phyloP scores from a whole-genome alignment of 2,329 filamentous ascomycete genomes.

The Elsinoe fawcettii region DNA sequence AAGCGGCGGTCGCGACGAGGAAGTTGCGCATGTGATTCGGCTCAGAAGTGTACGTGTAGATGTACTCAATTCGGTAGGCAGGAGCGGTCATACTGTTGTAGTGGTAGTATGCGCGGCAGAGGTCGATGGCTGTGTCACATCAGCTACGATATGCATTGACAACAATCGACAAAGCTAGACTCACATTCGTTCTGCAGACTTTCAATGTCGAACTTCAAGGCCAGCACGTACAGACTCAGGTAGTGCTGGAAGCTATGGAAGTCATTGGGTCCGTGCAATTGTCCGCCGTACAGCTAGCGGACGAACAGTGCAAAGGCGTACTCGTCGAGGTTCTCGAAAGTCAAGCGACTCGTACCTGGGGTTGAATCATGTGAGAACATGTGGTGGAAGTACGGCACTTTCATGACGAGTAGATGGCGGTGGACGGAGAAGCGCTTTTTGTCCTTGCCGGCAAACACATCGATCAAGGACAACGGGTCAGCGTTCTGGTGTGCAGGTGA shows the following conservation, averaged over 20 bases:
- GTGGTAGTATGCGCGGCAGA: slow-evolving; percentile 28
- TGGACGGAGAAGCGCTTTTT: slow-evolving; percentile 25
- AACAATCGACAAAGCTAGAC: neutral
- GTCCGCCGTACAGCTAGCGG: slow-evolving; percentile 26
- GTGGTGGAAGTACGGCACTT: slow-evolving; percentile 26
- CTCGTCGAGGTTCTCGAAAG: slow-evolving; percentile 27
- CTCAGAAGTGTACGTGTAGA: slow-evolving; percentile 25
- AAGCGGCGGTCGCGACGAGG: slow-evolving; percentile 28
- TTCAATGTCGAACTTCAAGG: slow-evolving; percentile 24
- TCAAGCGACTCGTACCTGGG: slow-evolving; percentile 19
- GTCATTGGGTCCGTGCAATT: slow-evolving; percentile 27
- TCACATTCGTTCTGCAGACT: slow-evolving; percentile 26
- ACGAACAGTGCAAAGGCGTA: slow-evolving; percentile 27
- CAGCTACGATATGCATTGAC: neutral
- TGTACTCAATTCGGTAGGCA: slow-evolving; percentile 31
- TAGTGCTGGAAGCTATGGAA: slow-evolving; percentile 30
- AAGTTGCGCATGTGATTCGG: slow-evolving; percentile 28
- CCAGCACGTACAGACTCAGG: slow-evolving; percentile 29
- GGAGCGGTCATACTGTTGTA: slow-evolving; percentile 28
- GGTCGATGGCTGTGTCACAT: slow-evolving; percentile 26
- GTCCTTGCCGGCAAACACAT: slow-evolving; percentile 24
- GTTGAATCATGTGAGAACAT: slow-evolving; percentile 20
- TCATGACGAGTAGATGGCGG: slow-evolving; percentile 22
- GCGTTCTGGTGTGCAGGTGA: slow-evolving; percentile 15
- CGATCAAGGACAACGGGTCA: slow-evolving; percentile 15